Conservation (phyloP, 129 eudicot genomes). For the Saussurea involucrata region DNA sequence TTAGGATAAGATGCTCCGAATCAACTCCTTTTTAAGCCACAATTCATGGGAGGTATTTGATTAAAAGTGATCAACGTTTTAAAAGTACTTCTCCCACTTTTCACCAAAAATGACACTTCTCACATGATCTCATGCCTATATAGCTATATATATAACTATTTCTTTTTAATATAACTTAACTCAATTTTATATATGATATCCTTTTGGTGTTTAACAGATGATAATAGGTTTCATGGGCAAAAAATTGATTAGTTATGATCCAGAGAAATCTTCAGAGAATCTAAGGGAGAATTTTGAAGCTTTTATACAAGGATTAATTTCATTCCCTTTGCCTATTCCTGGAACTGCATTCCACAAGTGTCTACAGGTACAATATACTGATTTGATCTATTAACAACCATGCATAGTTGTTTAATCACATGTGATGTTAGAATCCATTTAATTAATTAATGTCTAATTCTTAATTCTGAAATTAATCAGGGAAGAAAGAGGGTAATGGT, state of each 20-base stretch:
- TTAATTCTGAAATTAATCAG: slow-evolving; percentile 29
- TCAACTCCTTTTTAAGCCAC: too few relatives aligned
- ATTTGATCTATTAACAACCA: neutral
- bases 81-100: too few relatives aligned
- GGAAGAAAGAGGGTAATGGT: slow-evolving; percentile 79
- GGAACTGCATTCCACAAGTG: slow-evolving; percentile 82
- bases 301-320: slow-evolving; percentile 62
- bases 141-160: neutral
- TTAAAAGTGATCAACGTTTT: too few relatives aligned
- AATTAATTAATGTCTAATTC: neutral
- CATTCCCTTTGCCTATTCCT: slow-evolving; percentile 68
- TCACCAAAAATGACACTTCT: too few relatives aligned
- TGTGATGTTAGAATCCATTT: neutral
- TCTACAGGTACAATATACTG: slow-evolving; percentile 45
- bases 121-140: too few relatives aligned
- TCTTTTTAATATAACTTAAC: neutral
- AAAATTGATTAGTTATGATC: slow-evolving; percentile 70
- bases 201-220: slow-evolving; percentile 47
- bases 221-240: slow-evolving; percentile 64
- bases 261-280: slow-evolving; percentile 50
- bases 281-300: slow-evolving; percentile 66
- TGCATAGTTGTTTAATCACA: neutral
- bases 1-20: too few relatives aligned
- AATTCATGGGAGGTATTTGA: too few relatives aligned
- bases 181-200: neutral